Evolutionary conservation across 495 filamentous ascomycete species (phyloP).

Genomic region (Hapsidospora chrysogenum): DNA sequence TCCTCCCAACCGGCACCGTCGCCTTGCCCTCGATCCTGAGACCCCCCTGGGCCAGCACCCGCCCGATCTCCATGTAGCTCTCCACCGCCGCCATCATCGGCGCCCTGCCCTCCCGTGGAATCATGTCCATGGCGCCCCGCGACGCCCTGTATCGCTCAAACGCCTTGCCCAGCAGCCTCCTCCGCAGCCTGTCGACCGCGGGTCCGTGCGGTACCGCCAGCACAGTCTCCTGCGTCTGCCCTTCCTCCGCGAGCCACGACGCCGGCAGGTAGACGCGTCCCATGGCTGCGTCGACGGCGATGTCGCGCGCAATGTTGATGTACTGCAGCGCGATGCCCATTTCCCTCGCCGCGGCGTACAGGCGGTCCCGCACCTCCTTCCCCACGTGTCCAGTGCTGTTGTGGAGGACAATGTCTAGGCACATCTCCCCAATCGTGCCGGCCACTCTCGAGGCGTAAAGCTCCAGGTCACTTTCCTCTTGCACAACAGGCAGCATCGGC

Average conservation of each 20-base stretch:
- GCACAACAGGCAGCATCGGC: too few relatives aligned
- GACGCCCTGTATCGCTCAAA: constrained; percentile 34
- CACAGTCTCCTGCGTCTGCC: constrained; percentile 32
- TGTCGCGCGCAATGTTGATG: constrained; percentile 56
- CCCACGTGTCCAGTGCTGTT: constrained; percentile 26
- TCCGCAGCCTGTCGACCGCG: constrained; percentile 27
- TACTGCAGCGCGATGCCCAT: constrained; percentile 58
- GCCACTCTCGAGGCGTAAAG: constrained; percentile 43
- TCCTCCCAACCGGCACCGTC: constrained; percentile 36
- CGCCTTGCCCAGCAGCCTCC: constrained; percentile 35
- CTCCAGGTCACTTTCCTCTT: constrained; percentile 34
- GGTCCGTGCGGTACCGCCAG: constrained; percentile 24
- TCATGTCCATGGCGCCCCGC: constrained; percentile 30
- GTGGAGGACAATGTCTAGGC: constrained; percentile 41
- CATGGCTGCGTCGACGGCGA: constrained; percentile 40
- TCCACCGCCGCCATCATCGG: constrained; percentile 51
- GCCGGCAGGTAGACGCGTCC: constrained; percentile 45
- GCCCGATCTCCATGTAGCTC: constrained; percentile 59
- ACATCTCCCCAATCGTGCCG: constrained; percentile 49
- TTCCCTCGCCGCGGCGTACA: constrained; percentile 29
- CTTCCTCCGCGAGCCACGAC: constrained; percentile 38
- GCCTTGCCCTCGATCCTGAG: constrained; percentile 28
- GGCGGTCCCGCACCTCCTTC: constrained; percentile 9
- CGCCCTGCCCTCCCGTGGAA: constrained; percentile 37
- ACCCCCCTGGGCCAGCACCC: constrained; percentile 26